Conservation (phyloP, 331 rosid species). For the Rosa hybrid region DNA sequence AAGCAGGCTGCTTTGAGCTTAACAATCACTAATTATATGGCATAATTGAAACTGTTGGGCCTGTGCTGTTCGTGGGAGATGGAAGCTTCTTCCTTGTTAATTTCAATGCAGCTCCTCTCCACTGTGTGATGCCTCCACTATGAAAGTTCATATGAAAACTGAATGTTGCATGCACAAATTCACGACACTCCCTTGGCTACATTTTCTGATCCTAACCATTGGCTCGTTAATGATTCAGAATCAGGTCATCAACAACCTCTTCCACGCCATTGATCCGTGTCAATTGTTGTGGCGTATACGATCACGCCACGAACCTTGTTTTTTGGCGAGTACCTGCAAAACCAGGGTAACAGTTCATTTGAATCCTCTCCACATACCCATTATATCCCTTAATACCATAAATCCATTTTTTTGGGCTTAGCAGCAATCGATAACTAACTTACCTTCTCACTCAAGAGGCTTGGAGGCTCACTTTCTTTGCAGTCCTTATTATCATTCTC, state of each 20-base stretch:
- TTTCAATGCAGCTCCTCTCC: neutral
- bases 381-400: neutral
- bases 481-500: constrained; percentile 45
- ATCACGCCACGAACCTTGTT: constrained; percentile 93
- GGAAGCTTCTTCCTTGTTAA: neutral
- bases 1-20: neutral
- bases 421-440: constrained; percentile 11
- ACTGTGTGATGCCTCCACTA: neutral
- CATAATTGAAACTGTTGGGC: neutral
- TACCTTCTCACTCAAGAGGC: constrained; percentile 82
- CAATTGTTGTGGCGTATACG: constrained; percentile 52
- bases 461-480: constrained; percentile 41
- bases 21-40: neutral
- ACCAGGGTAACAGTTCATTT: constrained; percentile 20
- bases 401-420: neutral
- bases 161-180: neutral
- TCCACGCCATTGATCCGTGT: neutral
- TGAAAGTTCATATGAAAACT: neutral
- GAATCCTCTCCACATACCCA: neutral
- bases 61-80: neutral
- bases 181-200: neutral
- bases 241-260: neutral
- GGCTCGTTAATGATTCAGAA: constrained; percentile 6
- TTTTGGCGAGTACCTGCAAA: constrained; percentile 75
- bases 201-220: neutral